Evolutionary conservation across 345 rosid species (phyloP).

Genomic region (Arabidopsis arenosa): DNA sequence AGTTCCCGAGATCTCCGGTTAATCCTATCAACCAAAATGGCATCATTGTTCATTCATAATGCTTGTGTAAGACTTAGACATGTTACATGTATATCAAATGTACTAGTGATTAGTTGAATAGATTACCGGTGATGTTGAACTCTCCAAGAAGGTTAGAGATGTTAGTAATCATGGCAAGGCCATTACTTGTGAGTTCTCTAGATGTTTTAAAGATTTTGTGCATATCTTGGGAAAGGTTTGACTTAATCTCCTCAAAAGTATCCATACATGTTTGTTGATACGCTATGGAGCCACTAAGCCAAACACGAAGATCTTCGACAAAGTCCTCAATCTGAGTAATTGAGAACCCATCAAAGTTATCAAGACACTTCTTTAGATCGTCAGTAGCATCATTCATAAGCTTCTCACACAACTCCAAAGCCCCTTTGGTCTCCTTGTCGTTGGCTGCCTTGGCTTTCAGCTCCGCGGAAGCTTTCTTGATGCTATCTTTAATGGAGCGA

Average conservation of each 20-base stretch:
- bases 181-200: constrained; percentile 64
- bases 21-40: constrained; percentile 20
- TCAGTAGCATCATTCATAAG: constrained; percentile 58
- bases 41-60: background rate
- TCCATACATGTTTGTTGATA: constrained; percentile 76
- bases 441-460: constrained; percentile 54
- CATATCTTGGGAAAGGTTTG: constrained; percentile 54
- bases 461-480: constrained; percentile 44
- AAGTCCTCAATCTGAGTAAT: constrained; percentile 43
- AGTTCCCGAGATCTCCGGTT: constrained; percentile 22
- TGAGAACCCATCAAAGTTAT: constrained; percentile 53
- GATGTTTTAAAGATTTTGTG: constrained; percentile 47
- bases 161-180: constrained; percentile 64
- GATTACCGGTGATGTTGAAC: constrained; percentile 32
- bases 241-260: constrained; percentile 62
- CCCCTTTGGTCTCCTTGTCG: constrained; percentile 57
- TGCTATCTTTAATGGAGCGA: constrained; percentile 45
- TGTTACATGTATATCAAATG: constrained; percentile 1
- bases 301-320: constrained; percentile 57
- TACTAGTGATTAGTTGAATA: background rate
- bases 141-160: constrained; percentile 46
- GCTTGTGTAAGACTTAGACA: background rate
- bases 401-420: constrained; percentile 57
- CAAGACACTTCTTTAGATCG: constrained; percentile 56
- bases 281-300: constrained; percentile 77